These are phyloP conservation scores for Emmonsia crescens DNA, from an alignment of 2,329 filamentous ascomycete genomes.

Conservation along the genomic window DNA sequence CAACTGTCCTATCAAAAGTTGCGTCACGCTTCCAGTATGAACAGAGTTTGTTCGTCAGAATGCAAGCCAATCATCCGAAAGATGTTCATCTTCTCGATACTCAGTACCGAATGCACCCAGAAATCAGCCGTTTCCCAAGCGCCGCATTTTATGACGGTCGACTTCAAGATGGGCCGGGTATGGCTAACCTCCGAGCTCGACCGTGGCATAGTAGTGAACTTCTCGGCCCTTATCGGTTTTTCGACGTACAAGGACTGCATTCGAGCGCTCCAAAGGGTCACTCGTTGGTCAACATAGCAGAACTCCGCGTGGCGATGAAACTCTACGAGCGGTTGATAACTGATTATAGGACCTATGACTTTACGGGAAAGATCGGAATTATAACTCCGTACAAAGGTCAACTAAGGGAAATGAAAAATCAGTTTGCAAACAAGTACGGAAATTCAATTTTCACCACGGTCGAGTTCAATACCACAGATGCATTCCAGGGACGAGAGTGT, in stretches of 20 bases:
- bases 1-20: constrained; percentile 88
- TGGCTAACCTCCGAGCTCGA: constrained; percentile 62
- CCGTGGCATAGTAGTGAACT: constrained; percentile 78
- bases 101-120: constrained; percentile 98
- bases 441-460: constrained; percentile 63
- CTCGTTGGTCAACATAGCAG: constrained; percentile 79
- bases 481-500: constrained; percentile 91
- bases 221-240: constrained; percentile 91
- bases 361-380: constrained; percentile 80
- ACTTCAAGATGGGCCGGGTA: constrained; percentile 73
- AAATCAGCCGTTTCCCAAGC: constrained; percentile 87
- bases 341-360: constrained; percentile 59
- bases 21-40: constrained; percentile 90
- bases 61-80: constrained; percentile 83
- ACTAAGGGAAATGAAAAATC: constrained; percentile 63
- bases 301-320: constrained; percentile 75
- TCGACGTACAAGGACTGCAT: constrained; percentile 85
- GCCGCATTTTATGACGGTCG: constrained; percentile 82
- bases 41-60: constrained; percentile 94
- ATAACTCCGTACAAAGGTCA: constrained; percentile 98
- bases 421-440: constrained; percentile 64
- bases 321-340: constrained; percentile 68
- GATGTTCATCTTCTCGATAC: constrained; percentile 92
- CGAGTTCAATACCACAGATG: constrained; percentile 98
- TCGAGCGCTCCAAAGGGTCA: constrained; percentile 70